Conservation (phyloP, 345 rosid genomes). For the thale cress (Arabidopsis thaliana) region DNA sequence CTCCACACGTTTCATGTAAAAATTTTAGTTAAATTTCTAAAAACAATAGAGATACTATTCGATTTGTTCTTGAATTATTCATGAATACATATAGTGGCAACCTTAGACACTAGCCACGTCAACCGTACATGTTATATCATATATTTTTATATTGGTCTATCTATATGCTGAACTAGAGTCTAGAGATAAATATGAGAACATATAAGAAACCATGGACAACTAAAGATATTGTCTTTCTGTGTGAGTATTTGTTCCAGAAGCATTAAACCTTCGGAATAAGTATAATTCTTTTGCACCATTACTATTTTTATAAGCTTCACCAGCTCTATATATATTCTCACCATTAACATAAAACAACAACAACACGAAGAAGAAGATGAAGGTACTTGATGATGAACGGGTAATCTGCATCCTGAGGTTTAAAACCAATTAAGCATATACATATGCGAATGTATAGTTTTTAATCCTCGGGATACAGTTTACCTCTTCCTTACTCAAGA, state of each 20-base stretch:
- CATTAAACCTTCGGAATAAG: constrained; percentile 45
- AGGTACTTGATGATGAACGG: constrained; percentile 30
- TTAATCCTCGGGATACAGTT: constrained; percentile 47
- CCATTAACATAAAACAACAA: constrained; percentile 11
- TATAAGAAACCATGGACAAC: constrained; percentile 35
- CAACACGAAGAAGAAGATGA: constrained; percentile 11
- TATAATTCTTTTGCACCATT: constrained; percentile 41
- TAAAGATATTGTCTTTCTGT: constrained; percentile 22
- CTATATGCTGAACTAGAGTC: constrained; percentile 18
- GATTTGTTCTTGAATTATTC: neutral
- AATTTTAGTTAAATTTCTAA: neutral
- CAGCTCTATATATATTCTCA: constrained; percentile 26
- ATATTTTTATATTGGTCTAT: neutral
- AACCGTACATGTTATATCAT: neutral
- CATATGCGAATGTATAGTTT: constrained; percentile 8
- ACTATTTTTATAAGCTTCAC: constrained; percentile 27
- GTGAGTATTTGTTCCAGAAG: constrained; percentile 43
- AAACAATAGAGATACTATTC: neutral
- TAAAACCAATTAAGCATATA: constrained; percentile 16
- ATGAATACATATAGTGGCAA: neutral
- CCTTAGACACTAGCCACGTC: constrained; percentile 10
- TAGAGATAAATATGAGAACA: constrained; percentile 23
- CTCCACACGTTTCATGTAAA: constrained; percentile 30
- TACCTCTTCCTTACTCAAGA: constrained; percentile 37
- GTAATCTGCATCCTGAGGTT: constrained; percentile 52